Base-by-base conservation (phyloP, 2,329 filamentous ascomycete genomes). In the Aspergillus oerlinghausenensis region DNA sequence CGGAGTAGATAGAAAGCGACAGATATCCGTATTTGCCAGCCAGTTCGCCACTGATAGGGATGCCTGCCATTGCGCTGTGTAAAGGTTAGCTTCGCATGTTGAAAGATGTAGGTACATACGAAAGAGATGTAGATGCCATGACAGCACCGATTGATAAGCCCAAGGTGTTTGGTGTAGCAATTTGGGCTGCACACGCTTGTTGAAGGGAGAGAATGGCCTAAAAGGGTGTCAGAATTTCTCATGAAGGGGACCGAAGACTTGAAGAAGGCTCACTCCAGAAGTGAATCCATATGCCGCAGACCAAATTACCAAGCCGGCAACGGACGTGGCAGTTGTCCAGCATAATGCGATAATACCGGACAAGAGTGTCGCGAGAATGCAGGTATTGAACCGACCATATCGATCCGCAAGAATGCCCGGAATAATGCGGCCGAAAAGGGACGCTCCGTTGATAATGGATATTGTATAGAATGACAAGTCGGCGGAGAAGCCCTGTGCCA, bases 121-220 rank as follows among this genome's bases (percentile, higher is more conserved):
- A 74, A 5, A 80, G 57, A 1, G 79, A 73, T 1, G 75, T 66
- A 4, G 72, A 72, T 0, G 73, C 77, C 63, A 77, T 72, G 1
- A 77, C 64, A 19, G 72, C 63, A 0, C 79, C 79, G 8, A 80
- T 69, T 0, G 75, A 75, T 1, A 75, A 68, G 0, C 79, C 79
- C 26, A 77, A 68, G 0, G 70, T 75, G 3, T 70, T 60, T 1
- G 68, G 67, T 0, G 69, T 74, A 0, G 75, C 70, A 8, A 81
- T 64, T 47, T 77, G 73, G 0, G 73, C 74, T 0, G 75, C 77
- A 56, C 78, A 81, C 0, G 78, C 75, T 55, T 73, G 65, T 45
- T 82, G 79, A 0, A 81, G 67, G 50, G 75, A 77, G 26, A 81
- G 59, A 29, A 81, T 76, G 0, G 74, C 77, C 76, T 80, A 9